Evolutionary conservation across 2,329 filamentous ascomycete genomes (phyloP), one percentile per base, ranked within the genome.

Genomic region (Decorospora gaudefroyi): DNA sequence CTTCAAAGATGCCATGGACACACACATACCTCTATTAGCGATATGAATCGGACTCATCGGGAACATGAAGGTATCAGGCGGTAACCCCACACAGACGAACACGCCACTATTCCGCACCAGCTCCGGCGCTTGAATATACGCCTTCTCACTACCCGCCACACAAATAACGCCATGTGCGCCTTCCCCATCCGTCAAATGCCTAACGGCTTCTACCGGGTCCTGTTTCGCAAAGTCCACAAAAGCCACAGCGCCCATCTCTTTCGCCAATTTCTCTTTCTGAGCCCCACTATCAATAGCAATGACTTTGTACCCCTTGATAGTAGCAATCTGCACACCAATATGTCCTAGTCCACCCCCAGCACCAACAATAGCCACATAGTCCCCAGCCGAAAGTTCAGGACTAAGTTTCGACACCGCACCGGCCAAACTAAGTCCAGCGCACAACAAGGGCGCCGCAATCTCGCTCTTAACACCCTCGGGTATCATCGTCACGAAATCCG

Each of bases 371-470:
- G 87, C 90, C 10, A 95, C 83, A 15, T 77, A 85, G 67, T 93
- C 83, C 13, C 89, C 89, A 1, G 88, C 81, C 33, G 79, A 75
- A 18, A 81, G 83, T 32, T 83, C 84, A 0, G 88, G 89, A 69
- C 90, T 86, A 10, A 86, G 86, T 75, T 90, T 92, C 76, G 92
- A 93, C 43, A 92, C 88, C 2, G 88, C 78, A 0, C 90, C 89
- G 1, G 90, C 95, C 27, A 95, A 75, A 17, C 89, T 69, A 15
- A 70, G 31, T 10, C 67, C 66, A 13, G 67, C 68, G 29, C 68
- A 70, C 2, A 70, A 54, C 19, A 70, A 46, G 17, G 68, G 68
- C 4, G 68, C 68, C 1, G 66, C 67, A 7, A 70, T 57, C 41
- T 70, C 67, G 42, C 64, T 68, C 43, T 62, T 55, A 7, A 70